phyloP scores from a whole-genome alignment of 1,139 yeast genomes.

The Pichia sp. region DNA sequence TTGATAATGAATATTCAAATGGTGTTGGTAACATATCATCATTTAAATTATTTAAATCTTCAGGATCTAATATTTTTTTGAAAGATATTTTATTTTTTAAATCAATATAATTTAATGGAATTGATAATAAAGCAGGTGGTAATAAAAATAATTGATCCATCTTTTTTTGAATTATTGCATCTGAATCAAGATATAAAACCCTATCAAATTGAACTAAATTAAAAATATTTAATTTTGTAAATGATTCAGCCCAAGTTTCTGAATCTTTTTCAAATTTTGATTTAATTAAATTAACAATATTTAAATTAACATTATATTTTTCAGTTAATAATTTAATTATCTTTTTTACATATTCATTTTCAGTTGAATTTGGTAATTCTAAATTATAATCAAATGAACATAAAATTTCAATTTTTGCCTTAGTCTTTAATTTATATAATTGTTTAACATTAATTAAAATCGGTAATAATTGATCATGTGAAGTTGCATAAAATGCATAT shows the following conservation, averaged over 20 bases:
- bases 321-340: conserved; percentile 1
- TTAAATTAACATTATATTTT: conserved; percentile 1
- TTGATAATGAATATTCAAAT: conserved; percentile 16
- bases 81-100: conserved; percentile 9
- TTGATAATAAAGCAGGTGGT: conserved; percentile 34
- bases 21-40: conserved; percentile 14
- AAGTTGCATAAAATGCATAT: conserved; percentile 44
- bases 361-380: neutral
- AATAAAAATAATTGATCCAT: conserved; percentile 45
- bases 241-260: conserved; percentile 43
- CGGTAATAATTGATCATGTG: conserved; percentile 37
- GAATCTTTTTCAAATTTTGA: conserved; percentile 6
- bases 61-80: conserved; percentile 1
- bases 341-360: conserved; percentile 1
- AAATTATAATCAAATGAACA: conserved; percentile 14
- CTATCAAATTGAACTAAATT: conserved; percentile 44
- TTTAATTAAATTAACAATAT: conserved; percentile 1
- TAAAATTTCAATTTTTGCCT: conserved; percentile 37
- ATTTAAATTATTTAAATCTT: conserved; percentile 5
- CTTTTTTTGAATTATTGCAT: conserved; percentile 34
- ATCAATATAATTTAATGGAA: conserved; percentile 32
- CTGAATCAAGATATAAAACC: conserved; percentile 41
- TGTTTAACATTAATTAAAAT: conserved; percentile 37
- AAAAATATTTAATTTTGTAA: conserved; percentile 51
- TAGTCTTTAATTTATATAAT: conserved; percentile 31